Conservation (phyloP, 78 protist species). For the Monocercomonoides exilis region DNA sequence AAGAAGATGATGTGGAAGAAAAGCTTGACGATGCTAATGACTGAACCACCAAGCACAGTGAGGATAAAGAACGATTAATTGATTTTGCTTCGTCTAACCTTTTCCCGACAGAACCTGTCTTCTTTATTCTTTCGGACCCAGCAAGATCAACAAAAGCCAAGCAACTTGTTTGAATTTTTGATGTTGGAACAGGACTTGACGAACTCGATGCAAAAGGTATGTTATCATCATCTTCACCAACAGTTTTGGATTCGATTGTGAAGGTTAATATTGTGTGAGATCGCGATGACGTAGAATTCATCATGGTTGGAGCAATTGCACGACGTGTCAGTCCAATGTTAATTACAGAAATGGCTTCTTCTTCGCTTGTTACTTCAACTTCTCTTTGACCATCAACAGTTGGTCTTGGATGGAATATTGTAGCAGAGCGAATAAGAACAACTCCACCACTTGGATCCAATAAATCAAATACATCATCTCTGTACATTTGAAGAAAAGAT, state of each 20-base stretch:
- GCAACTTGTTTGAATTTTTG: too few species aligned
- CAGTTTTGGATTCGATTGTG: background rate
- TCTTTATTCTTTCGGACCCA: background rate
- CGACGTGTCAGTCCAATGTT: background rate
- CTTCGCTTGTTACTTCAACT: background rate
- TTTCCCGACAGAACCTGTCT: background rate
- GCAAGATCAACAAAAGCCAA: constrained; percentile 11
- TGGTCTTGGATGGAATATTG: too few species aligned
- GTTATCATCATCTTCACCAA: background rate
- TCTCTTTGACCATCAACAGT: background rate
- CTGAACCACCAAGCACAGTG: background rate
- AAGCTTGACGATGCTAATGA: background rate
- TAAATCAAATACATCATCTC: background rate
- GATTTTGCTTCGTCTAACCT: background rate
- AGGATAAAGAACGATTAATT: background rate
- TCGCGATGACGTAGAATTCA: background rate
- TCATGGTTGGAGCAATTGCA: background rate
- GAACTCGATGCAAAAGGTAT: background rate
- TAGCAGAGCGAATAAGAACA: background rate
- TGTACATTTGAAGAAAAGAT: background rate
- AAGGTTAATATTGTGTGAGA: background rate
- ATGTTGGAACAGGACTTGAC: background rate
- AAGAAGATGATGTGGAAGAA: too few species aligned
- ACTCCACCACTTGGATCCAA: background rate
- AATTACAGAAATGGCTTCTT: background rate